A percentile compares a stretch with the other conserved stretches of the same genome.
Conservation (phyloP, 2,329 filamentous ascomycete species). For the Colletotrichum spaethianum region DNA sequence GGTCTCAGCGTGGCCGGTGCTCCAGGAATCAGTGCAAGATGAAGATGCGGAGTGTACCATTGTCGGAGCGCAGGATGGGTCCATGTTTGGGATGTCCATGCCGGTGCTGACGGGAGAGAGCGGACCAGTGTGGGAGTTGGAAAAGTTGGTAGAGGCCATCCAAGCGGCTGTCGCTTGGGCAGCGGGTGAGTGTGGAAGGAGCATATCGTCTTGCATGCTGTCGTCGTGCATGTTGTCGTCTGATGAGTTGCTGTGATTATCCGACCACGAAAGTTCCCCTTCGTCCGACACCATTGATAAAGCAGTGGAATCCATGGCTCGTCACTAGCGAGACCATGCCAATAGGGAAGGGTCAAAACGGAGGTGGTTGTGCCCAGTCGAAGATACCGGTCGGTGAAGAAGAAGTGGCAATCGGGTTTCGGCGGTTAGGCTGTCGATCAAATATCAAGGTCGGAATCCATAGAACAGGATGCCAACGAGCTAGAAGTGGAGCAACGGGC, state of each 20-base stretch:
- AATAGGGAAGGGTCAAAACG: conserved; percentile 41
- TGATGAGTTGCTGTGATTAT: conserved; percentile 60
- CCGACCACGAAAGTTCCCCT: conserved; percentile 61
- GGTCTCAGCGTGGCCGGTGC: conserved; percentile 54
- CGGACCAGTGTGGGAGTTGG: conserved; percentile 60
- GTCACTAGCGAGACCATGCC: conserved; percentile 60
- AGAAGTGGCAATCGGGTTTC: neutral
- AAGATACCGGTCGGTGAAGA: conserved; percentile 1
- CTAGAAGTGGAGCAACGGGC: conserved; percentile 22
- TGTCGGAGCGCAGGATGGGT: conserved; percentile 57
- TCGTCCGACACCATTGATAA: conserved; percentile 59
- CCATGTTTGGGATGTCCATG: conserved; percentile 57
- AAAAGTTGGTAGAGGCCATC: conserved; percentile 46
- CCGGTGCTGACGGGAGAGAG: conserved; percentile 68
- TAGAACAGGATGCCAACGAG: conserved; percentile 5
- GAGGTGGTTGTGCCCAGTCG: conserved; percentile 10
- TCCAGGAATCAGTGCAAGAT: conserved; percentile 62
- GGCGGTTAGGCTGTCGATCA: conserved; percentile 28
- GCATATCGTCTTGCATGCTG: conserved; percentile 47
- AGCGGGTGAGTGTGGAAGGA: conserved; percentile 52
- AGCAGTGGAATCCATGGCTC: conserved; percentile 61
- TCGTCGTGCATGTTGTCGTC: conserved; percentile 60
- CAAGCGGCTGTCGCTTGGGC: conserved; percentile 51
- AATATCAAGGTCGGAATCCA: conserved; percentile 25
- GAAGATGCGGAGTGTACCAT: conserved; percentile 63